phyloP scores from a whole-genome alignment of 2,329 filamentous ascomycete genomes.

The Fusarium sp. region DNA sequence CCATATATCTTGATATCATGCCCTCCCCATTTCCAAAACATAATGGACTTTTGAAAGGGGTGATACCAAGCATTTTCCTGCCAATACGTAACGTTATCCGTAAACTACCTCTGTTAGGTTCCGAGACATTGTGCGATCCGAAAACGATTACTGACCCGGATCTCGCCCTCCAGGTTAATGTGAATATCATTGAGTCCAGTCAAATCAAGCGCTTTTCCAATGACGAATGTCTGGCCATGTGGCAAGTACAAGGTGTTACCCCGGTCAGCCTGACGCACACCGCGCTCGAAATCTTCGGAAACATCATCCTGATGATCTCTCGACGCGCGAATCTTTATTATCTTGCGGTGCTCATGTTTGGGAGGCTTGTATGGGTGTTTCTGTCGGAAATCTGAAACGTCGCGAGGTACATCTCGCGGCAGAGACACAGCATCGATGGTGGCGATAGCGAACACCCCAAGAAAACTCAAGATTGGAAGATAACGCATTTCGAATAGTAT shows the following conservation, averaged over 20 bases:
- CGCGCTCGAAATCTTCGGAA: slow-evolving; percentile 36
- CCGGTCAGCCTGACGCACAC: slow-evolving; percentile 39
- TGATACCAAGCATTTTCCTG: slow-evolving; percentile 40
- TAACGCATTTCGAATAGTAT: background rate
- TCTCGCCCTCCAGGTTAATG: slow-evolving; percentile 42
- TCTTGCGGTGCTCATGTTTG: slow-evolving; percentile 26
- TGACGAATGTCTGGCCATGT: slow-evolving; percentile 39
- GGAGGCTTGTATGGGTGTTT: slow-evolving; percentile 37
- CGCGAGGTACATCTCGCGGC: slow-evolving; percentile 15
- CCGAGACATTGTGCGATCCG: background rate
- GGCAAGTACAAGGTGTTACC: slow-evolving; percentile 40
- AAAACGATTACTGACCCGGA: slow-evolving; percentile 5
- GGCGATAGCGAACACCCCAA: slow-evolving; percentile 2
- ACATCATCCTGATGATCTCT: slow-evolving; percentile 38
- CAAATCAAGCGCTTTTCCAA: slow-evolving; percentile 41
- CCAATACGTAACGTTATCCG: slow-evolving; percentile 41
- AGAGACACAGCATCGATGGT: slow-evolving; percentile 16
- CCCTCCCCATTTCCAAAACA: slow-evolving; percentile 43
- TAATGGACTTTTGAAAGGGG: slow-evolving; percentile 44
- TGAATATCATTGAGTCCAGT: slow-evolving; percentile 42
- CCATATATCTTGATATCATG: slow-evolving; percentile 41
- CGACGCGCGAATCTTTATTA: slow-evolving; percentile 35
- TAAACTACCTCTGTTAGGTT: slow-evolving; percentile 23
- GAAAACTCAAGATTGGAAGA: background rate
- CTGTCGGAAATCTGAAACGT: slow-evolving; percentile 35